Conservation (phyloP, 805 yeast species). For the Wickerhamomyces hampshirensis region DNA sequence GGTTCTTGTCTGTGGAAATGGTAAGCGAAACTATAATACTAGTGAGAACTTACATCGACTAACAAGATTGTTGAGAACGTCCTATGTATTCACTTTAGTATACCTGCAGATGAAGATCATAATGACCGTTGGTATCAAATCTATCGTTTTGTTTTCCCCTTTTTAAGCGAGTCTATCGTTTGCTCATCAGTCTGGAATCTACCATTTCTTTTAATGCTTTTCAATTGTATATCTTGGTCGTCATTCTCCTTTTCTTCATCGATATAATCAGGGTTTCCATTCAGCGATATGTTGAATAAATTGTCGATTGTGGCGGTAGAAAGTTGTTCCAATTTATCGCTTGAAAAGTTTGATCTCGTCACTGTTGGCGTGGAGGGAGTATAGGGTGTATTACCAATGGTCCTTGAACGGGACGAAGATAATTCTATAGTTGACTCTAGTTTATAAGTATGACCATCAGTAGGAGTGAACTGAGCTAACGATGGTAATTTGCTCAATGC, state of each 20-base stretch:
- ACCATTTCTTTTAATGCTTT: constrained; percentile 7
- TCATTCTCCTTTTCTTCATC: constrained; percentile 14
- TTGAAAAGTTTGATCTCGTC: constrained; percentile 2
- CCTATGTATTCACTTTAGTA: too few species aligned
- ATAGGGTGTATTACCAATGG: constrained; percentile 23
- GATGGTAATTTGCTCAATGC: constrained; percentile 43
- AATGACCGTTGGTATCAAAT: neutral
- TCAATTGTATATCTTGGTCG: constrained; percentile 4
- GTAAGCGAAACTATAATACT: too few species aligned
- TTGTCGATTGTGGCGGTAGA: constrained; percentile 23
- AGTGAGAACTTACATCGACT: too few species aligned
- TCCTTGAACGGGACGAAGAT: constrained; percentile 18
- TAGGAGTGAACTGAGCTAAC: constrained; percentile 52
- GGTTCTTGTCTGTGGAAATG: too few species aligned
- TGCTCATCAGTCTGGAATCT: constrained; percentile 11
- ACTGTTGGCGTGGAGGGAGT: constrained; percentile 21
- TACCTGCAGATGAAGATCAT: too few species aligned
- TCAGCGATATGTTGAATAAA: constrained; percentile 22
- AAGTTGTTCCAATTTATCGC: constrained; percentile 9
- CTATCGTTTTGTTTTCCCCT: constrained; percentile 10
- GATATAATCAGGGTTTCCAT: constrained; percentile 15
- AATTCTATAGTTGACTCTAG: constrained; percentile 10
- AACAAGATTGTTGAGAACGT: too few species aligned
- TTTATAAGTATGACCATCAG: constrained; percentile 52
- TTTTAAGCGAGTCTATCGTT: constrained; percentile 13